phyloP scores from a whole-genome alignment of 2,329 filamentous ascomycete genomes.

The Cercospora zeae-maydis region DNA sequence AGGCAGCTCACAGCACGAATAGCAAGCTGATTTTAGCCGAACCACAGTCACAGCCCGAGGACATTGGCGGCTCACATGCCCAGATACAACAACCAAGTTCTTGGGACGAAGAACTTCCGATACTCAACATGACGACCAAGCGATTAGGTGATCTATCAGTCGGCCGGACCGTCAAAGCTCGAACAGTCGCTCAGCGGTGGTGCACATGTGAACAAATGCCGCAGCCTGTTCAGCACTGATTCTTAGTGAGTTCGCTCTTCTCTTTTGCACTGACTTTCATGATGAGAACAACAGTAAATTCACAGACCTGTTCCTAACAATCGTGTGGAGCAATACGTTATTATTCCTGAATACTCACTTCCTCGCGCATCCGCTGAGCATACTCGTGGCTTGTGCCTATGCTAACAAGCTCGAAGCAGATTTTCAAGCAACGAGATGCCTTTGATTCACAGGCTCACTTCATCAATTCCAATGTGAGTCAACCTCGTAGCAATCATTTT shows the following conservation, averaged over 20 bases:
- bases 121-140: slow-evolving; percentile 48
- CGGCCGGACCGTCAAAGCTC: slow-evolving; percentile 46
- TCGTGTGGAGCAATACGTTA: slow-evolving; percentile 26
- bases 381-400: neutral
- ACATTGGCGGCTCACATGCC: neutral
- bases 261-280: neutral
- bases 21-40: slow-evolving; percentile 45
- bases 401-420: slow-evolving; percentile 2
- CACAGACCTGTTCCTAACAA: slow-evolving; percentile 35
- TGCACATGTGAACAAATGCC: slow-evolving; percentile 34
- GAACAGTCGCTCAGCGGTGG: slow-evolving; percentile 46
- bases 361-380: neutral
- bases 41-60: neutral
- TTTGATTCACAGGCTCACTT: neutral
- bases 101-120: slow-evolving; percentile 48
- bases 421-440: neutral
- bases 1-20: slow-evolving; percentile 48
- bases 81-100: slow-evolving; percentile 15
- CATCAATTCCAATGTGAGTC: neutral
- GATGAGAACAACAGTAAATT: slow-evolving; percentile 28
- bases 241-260: slow-evolving; percentile 1
- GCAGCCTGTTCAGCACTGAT: neutral
- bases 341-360: neutral
- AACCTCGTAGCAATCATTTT: neutral
- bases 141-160: slow-evolving; percentile 40